Conservation (phyloP, 2,329 filamentous ascomycete species). For the Myrmaecium sp. region DNA sequence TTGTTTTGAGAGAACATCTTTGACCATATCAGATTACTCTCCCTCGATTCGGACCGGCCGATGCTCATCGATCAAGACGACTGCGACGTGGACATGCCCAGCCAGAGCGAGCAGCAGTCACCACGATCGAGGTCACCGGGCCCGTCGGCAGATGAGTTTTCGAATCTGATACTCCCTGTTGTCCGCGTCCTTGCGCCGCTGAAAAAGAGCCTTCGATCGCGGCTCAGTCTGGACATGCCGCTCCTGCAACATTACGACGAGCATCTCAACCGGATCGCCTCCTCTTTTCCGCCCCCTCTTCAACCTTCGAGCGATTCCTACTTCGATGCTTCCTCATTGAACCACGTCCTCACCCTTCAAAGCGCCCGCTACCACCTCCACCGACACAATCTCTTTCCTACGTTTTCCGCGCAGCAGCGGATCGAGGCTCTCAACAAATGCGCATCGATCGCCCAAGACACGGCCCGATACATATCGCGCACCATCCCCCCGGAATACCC, state of each 20-base stretch:
- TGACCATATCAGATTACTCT: conserved; percentile 38
- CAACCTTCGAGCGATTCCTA: conserved; percentile 48
- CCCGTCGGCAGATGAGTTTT: conserved; percentile 27
- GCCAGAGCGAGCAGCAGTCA: too few relatives aligned
- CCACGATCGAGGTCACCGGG: too few relatives aligned
- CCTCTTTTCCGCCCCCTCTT: conserved; percentile 58
- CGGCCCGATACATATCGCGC: conserved; percentile 57
- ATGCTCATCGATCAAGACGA: conserved; percentile 74
- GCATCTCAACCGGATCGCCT: conserved; percentile 60
- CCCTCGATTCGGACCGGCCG: conserved; percentile 66
- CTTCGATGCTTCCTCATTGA: conserved; percentile 57
- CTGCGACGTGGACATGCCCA: conserved; percentile 66
- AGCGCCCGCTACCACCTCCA: conserved; percentile 74
- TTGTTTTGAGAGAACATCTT: background rate
- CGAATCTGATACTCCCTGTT: conserved; percentile 65
- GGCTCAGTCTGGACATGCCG: conserved; percentile 42
- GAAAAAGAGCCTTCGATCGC: conserved; percentile 50
- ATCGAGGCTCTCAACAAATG: conserved; percentile 62
- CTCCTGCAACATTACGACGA: conserved; percentile 65
- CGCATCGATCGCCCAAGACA: conserved; percentile 57
- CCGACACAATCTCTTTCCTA: conserved; percentile 69
- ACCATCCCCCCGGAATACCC: conserved; percentile 26
- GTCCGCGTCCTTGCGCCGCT: conserved; percentile 62
- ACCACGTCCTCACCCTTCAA: conserved; percentile 62
- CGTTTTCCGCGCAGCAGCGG: conserved; percentile 50